Base-by-base conservation (phyloP, 768 basidiomycete genomes). In the Hemileccinum rubropunctum region DNA sequence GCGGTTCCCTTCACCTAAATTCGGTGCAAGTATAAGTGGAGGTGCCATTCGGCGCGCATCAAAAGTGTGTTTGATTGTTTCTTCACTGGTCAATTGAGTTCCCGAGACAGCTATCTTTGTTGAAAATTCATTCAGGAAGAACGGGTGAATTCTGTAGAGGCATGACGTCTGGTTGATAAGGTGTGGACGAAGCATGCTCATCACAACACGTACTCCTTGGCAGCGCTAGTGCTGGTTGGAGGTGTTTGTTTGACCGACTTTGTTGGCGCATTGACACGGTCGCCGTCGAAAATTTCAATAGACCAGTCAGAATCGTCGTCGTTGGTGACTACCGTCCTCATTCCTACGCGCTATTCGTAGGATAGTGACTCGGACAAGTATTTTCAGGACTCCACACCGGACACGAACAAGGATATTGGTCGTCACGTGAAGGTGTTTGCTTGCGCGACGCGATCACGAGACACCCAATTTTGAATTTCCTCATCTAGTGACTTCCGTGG, bases 201-300 rank as follows among this genome's bases (percentile, higher is more conserved):
- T 46, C 38, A 23, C 20, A 34, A 39, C 27, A 59, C 62, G 43
- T 51, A 65, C 65, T 41, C 36, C 41, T 50, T 51, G 28, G 33
- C 38, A 3, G 41, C 12, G 32, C 14, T 9, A 18, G 38, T 42
- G 21, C 26, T 39, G 18, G 50, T 48, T 50, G 51, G 18, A 9
- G 39, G 26, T 47, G 35, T 47, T 59, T 54, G 56, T 62, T 66
- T 61, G 62, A 54, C 47, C 4, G 17, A 14, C 53, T 57, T 54
- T 54, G 50, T 27, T 17, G 48, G 50, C 13, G 32, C 43, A 15
- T 51, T 45, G 42, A 50, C 43, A 42, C 36, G 46, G 23, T 55
- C 49, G 20, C 52, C 66, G 8, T 68, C 66, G 35, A 62, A 30
- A 32, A 68, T 66, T 50, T 70, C 68, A 33, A 68, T 56, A 21